These are phyloP conservation scores for Cornus kousa DNA, from an alignment of 148 eudicot species.

Conservation along the genomic window DNA sequence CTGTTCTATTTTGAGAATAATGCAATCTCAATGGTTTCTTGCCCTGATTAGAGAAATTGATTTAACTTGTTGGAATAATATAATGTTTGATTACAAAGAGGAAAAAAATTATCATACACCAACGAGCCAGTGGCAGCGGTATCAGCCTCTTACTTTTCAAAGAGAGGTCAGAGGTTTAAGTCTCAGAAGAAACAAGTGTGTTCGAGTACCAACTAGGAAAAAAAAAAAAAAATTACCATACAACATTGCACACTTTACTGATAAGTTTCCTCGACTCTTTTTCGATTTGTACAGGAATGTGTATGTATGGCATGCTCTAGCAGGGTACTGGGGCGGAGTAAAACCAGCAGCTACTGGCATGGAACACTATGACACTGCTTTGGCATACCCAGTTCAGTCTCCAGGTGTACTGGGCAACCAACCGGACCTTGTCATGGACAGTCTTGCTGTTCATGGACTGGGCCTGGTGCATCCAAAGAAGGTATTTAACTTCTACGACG, in stretches of 20 bases:
- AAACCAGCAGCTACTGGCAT: conserved; percentile 80
- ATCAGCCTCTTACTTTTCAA: no score
- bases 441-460: conserved; percentile 81
- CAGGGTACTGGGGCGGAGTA: conserved; percentile 99
- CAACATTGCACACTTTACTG: not conserved
- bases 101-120: no score
- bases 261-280: not conserved
- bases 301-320: conserved; percentile 95
- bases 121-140: no score
- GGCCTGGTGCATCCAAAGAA: conserved; percentile 92
- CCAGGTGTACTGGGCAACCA: conserved; percentile 90
- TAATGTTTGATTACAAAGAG: no score
- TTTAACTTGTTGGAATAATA: not conserved
- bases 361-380: conserved; percentile 82
- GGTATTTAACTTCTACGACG: conserved; percentile 86
- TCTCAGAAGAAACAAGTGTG: no score
- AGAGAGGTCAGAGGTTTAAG: no score
- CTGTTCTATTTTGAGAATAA: not conserved
- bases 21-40: not conserved
- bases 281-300: conserved; percentile 49
- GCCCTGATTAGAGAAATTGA: not conserved
- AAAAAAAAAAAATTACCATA: no score
- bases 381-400: conserved; percentile 86
- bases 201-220: no score
- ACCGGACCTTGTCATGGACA: conserved; percentile 91